phyloP scores from a whole-genome alignment of 2,329 filamentous ascomycete genomes.

The Ceratocystis destructans region DNA sequence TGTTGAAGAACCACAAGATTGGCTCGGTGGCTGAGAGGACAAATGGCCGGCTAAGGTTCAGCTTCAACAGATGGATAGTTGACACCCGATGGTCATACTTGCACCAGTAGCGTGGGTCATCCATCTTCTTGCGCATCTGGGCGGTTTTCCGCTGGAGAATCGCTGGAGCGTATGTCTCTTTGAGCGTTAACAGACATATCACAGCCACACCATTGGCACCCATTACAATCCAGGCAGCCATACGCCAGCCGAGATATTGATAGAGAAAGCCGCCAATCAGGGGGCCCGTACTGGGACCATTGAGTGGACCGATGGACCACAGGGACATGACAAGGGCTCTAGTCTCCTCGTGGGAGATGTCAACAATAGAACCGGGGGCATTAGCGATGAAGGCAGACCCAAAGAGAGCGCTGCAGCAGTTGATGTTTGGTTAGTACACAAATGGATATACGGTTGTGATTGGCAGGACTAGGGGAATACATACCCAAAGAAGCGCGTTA shows the following conservation, averaged over 20 bases:
- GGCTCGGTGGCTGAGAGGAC: slow-evolving; percentile 67
- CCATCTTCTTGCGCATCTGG: slow-evolving; percentile 50
- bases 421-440: slow-evolving; percentile 17
- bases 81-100: slow-evolving; percentile 61
- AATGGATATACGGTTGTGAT: slow-evolving; percentile 14
- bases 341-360: slow-evolving; percentile 68
- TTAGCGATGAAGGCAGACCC: slow-evolving; percentile 74
- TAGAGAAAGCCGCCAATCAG: slow-evolving; percentile 58
- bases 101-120: slow-evolving; percentile 61
- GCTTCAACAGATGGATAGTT: slow-evolving; percentile 53
- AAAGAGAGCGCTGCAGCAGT: slow-evolving; percentile 40
- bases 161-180: slow-evolving; percentile 64
- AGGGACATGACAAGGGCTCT: slow-evolving; percentile 71
- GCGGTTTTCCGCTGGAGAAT: slow-evolving; percentile 55
- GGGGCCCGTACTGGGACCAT: slow-evolving; percentile 40
- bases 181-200: slow-evolving; percentile 43
- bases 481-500: slow-evolving; percentile 58
- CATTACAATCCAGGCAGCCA: slow-evolving; percentile 70
- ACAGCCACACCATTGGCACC: slow-evolving; percentile 55
- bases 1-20: slow-evolving; percentile 57
- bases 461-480: slow-evolving; percentile 23
- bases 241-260: slow-evolving; percentile 71
- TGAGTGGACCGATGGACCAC: slow-evolving; percentile 74
- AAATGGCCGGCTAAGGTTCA: slow-evolving; percentile 67
- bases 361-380: slow-evolving; percentile 66